Evolutionary conservation across 164 flowering plant species (phyloP).

Genomic region (Cinnamomum chago): DNA sequence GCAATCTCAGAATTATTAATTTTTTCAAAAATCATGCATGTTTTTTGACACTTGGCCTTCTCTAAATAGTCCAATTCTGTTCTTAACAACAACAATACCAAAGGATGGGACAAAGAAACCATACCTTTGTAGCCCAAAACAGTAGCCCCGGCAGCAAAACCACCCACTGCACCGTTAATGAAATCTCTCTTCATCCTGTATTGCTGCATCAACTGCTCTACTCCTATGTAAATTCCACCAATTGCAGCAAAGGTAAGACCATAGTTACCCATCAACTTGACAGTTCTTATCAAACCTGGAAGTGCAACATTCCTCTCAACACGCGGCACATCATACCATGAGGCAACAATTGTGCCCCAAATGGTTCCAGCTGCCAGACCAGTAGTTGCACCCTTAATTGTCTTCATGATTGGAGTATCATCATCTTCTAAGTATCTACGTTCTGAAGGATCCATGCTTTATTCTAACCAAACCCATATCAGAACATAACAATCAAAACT

Average conservation of each 20-base stretch:
- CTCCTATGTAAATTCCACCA: conserved; percentile 93
- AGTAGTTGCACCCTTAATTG: conserved; percentile 64
- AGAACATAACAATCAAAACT: neutral
- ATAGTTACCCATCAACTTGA: conserved; percentile 88
- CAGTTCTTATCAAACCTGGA: conserved; percentile 83
- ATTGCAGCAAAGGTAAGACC: conserved; percentile 92
- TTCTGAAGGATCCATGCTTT: conserved; percentile 69
- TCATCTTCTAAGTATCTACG: conserved; percentile 76
- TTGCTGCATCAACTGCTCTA: conserved; percentile 78
- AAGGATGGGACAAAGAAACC: neutral
- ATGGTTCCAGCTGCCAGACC: conserved; percentile 81
- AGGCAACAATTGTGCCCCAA: conserved; percentile 82
- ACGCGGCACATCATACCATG: conserved; percentile 96
- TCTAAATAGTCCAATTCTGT: too few relatives aligned
- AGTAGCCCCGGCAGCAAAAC: conserved; percentile 87
- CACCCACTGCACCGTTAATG: conserved; percentile 93
- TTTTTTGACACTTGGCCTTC: too few relatives aligned
- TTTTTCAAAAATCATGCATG: too few relatives aligned
- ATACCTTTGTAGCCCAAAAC: conserved; percentile 78
- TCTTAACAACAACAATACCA: neutral
- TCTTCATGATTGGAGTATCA: conserved; percentile 61
- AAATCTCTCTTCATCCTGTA: conserved; percentile 87
- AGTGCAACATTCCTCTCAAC: conserved; percentile 93
- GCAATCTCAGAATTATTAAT: too few relatives aligned
- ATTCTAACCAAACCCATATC: conserved; percentile 3